Conservation (phyloP, 768 basidiomycete species). For the Tricholoma hemisulphureum region DNA sequence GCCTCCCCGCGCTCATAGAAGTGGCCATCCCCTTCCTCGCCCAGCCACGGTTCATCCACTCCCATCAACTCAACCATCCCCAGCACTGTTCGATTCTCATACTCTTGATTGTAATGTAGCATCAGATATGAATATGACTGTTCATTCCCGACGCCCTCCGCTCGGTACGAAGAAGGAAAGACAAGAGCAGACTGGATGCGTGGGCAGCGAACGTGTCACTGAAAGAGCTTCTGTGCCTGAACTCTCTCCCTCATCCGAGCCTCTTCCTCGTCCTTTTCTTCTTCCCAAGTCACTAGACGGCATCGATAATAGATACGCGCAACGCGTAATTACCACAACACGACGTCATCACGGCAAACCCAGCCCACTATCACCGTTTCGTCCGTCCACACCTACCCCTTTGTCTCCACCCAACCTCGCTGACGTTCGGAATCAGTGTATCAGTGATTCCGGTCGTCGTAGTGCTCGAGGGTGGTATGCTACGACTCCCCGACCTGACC, state of each 20-base stretch:
- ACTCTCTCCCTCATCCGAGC: background rate
- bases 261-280: background rate
- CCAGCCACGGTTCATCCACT: background rate
- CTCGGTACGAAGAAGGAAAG: too few species aligned
- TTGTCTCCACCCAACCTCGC: background rate
- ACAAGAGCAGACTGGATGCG: background rate
- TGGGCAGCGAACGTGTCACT: background rate
- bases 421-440: background rate
- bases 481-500: background rate
- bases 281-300: background rate
- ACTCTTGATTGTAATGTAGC: background rate
- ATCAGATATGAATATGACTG: background rate
- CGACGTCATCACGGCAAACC: background rate
- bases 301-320: background rate
- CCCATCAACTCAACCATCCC: background rate
- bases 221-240: background rate
- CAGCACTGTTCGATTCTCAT: background rate
- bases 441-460: background rate
- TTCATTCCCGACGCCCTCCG: too few species aligned
- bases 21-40: background rate
- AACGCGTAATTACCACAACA: background rate
- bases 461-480: slow-evolving; percentile 4
- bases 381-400: slow-evolving; percentile 4
- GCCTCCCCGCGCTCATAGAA: background rate
- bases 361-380: background rate